Conservation (phyloP, 768 basidiomycete genomes). For the Mrakia blollopis region DNA sequence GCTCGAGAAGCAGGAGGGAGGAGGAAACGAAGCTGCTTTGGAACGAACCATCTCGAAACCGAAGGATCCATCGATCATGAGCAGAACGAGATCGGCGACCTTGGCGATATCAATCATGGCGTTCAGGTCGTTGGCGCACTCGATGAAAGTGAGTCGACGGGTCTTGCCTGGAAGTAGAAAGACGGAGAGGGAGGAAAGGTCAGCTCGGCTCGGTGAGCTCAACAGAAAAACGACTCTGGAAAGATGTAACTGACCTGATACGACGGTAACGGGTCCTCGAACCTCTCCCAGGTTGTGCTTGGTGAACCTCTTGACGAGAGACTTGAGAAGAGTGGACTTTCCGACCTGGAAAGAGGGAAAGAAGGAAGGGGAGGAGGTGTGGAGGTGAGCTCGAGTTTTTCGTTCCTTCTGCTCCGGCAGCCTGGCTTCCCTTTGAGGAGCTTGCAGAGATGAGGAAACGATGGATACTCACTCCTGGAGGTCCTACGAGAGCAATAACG, state of each 20-base stretch:
- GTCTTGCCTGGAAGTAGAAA: constrained; percentile 57
- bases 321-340: constrained; percentile 88
- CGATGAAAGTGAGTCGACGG: constrained; percentile 87
- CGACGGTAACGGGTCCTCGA: constrained; percentile 89
- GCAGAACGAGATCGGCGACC: constrained; percentile 87
- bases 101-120: constrained; percentile 99
- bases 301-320: constrained; percentile 82
- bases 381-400: background rate
- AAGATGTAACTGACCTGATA: constrained; percentile 53
- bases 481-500: constrained; percentile 89
- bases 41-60: constrained; percentile 92
- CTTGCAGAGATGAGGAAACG: background rate
- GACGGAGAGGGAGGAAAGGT: background rate
- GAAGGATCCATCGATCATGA: constrained; percentile 97
- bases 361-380: background rate
- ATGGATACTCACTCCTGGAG: constrained; percentile 62
- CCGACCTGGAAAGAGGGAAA: constrained; percentile 52
- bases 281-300: constrained; percentile 87
- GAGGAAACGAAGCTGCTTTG: background rate
- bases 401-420: background rate
- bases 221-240: background rate
- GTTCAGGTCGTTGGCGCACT: constrained; percentile 95
- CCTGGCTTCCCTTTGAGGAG: background rate
- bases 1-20: background rate
- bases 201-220: background rate